Conservation (phyloP, 768 basidiomycete species). For the Lactarius deliciosus region DNA sequence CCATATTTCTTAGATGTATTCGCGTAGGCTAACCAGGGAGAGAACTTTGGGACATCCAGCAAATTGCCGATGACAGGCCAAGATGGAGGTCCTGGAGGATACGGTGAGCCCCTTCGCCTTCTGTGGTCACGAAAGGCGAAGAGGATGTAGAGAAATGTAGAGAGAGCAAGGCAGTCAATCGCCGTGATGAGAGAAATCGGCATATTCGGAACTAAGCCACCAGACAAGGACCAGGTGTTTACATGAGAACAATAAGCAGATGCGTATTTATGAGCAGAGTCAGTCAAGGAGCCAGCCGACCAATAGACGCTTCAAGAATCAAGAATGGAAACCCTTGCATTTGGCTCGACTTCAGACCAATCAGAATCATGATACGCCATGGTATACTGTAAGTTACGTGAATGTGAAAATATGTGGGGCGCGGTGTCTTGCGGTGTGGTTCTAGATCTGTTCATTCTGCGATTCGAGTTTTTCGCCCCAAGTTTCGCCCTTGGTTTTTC, state of each 20-base stretch:
- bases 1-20: constrained; percentile 6
- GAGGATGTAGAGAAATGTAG: neutral
- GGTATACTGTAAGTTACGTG: too few relatives aligned
- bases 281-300: neutral
- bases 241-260: neutral
- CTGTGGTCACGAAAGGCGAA: neutral
- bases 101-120: neutral
- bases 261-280: neutral
- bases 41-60: neutral
- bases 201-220: neutral
- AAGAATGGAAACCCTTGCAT: too few relatives aligned
- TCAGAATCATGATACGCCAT: too few relatives aligned
- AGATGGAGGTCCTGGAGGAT: neutral
- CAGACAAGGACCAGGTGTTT: neutral
- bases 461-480: too few relatives aligned
- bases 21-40: neutral
- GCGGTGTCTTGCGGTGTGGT: too few relatives aligned
- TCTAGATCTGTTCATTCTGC: too few relatives aligned
- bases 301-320: neutral
- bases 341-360: too few relatives aligned
- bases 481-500: too few relatives aligned
- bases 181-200: too few relatives aligned
- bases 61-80: constrained; percentile 10
- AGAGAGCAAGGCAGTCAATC: neutral
- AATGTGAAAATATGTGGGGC: too few relatives aligned